phyloP scores from a whole-genome alignment of 2,329 filamentous ascomycete species.

The Aspergillus texensis region DNA sequence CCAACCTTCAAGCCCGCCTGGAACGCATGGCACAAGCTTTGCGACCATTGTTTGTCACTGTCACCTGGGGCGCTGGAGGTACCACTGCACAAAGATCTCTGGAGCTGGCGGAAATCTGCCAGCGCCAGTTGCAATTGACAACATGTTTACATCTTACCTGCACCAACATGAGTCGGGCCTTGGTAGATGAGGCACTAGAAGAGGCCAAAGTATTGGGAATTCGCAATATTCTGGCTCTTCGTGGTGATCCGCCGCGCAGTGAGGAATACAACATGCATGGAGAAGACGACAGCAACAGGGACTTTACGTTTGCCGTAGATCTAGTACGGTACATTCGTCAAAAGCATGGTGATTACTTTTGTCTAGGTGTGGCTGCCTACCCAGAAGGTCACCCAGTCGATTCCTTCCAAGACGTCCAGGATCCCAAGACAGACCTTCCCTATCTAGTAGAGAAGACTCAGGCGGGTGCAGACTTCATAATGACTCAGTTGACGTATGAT shows the following conservation, averaged over 20 bases:
- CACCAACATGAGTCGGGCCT: conserved; percentile 88
- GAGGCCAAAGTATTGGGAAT: conserved; percentile 90
- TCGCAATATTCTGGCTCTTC: conserved; percentile 86
- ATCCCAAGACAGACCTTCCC: conserved; percentile 70
- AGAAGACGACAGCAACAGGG: conserved; percentile 65
- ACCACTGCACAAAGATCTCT: conserved; percentile 89
- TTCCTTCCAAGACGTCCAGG: conserved; percentile 78
- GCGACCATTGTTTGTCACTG: conserved; percentile 90
- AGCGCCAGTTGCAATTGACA: conserved; percentile 86
- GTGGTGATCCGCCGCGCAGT: conserved; percentile 86
- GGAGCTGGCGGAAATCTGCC: conserved; percentile 92
- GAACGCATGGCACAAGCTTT: conserved; percentile 93
- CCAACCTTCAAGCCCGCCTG: conserved; percentile 88
- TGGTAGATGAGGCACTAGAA: conserved; percentile 87
- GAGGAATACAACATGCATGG: conserved; percentile 79
- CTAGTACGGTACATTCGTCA: conserved; percentile 85
- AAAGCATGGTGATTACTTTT: conserved; percentile 91
- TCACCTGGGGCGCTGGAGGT: conserved; percentile 96
- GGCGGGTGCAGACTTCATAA: conserved; percentile 95
- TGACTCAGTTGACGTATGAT: conserved; percentile 98
- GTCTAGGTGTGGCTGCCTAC: conserved; percentile 90
- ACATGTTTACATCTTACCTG: conserved; percentile 96
- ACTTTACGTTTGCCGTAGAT: conserved; percentile 88
- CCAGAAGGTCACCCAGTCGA: conserved; percentile 95
- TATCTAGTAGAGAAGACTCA: conserved; percentile 87